Conservation (phyloP, 371 early-diverging fungal genomes). For the Rhizopus arrhizus region DNA sequence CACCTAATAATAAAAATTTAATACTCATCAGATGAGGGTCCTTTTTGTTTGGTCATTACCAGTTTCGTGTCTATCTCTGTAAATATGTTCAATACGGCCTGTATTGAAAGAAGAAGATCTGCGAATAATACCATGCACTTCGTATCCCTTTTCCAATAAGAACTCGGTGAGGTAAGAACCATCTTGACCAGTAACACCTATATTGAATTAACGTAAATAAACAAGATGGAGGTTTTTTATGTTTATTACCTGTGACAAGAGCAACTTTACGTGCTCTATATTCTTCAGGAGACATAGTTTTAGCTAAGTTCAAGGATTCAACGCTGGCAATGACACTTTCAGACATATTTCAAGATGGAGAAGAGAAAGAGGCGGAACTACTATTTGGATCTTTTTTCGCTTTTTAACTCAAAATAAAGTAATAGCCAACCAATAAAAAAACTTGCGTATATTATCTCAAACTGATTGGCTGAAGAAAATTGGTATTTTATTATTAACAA, state of each 20-base stretch:
- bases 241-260: slow-evolving; percentile 10
- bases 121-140: slow-evolving; percentile 85
- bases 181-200: slow-evolving; percentile 64
- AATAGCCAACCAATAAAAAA: slow-evolving; percentile 3
- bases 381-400: neutral
- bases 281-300: slow-evolving; percentile 45
- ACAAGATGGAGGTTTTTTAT: neutral
- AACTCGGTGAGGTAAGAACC: slow-evolving; percentile 82
- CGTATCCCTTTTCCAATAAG: slow-evolving; percentile 76
- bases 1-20: slow-evolving; percentile 39
- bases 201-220: slow-evolving; percentile 32
- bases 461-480: slow-evolving; percentile 4
- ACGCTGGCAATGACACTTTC: slow-evolving; percentile 32
- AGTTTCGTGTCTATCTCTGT: slow-evolving; percentile 68
- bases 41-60: slow-evolving; percentile 37
- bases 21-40: neutral
- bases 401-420: neutral
- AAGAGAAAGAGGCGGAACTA: neutral
- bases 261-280: slow-evolving; percentile 59
- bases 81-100: slow-evolving; percentile 80
- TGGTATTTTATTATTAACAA: slow-evolving; percentile 31
- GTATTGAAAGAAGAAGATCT: slow-evolving; percentile 87
- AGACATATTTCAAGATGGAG: slow-evolving; percentile 26
- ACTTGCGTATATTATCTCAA: neutral
- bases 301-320: neutral